Percentiles rank a stretch among this genome's conserved stretches.
Evolutionary conservation across 202 grass and related monocot species (phyloP).

Genomic region (Brachypodium distachyon): DNA sequence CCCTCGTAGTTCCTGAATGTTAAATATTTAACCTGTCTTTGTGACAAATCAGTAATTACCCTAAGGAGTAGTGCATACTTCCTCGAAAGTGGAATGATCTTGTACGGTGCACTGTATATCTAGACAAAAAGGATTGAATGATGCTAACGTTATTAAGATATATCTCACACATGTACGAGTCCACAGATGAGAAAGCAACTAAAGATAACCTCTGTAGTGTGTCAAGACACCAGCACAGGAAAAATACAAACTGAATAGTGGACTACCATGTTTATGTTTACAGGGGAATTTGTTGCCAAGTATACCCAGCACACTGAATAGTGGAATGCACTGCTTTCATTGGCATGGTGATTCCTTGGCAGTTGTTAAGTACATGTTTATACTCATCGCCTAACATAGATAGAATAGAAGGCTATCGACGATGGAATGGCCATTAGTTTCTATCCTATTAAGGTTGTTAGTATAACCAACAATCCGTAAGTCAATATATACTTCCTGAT

Average conservation of each 20-base stretch:
- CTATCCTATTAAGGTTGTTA: neutral
- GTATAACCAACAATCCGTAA: neutral
- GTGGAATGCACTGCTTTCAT: neutral
- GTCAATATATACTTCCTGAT: neutral
- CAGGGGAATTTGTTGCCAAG: neutral
- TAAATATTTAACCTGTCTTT: neutral
- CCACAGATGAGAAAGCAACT: neutral
- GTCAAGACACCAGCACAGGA: neutral
- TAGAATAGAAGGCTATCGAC: neutral
- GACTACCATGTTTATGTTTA: neutral
- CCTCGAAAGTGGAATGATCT: too few relatives aligned
- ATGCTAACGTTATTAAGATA: neutral
- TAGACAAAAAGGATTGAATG: neutral
- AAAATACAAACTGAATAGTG: neutral
- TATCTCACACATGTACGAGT: neutral
- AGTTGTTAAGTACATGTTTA: neutral
- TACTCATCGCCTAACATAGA: neutral
- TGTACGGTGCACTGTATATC: too few relatives aligned
- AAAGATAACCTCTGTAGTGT: neutral
- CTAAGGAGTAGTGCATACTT: too few relatives aligned
- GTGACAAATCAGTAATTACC: neutral
- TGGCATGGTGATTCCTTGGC: neutral
- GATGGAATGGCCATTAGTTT: neutral
- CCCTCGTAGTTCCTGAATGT: neutral
- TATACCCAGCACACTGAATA: neutral